These are phyloP conservation scores for Verbascum thapsus DNA, from an alignment of 257 asterid genomes.

Conservation along the genomic window DNA sequence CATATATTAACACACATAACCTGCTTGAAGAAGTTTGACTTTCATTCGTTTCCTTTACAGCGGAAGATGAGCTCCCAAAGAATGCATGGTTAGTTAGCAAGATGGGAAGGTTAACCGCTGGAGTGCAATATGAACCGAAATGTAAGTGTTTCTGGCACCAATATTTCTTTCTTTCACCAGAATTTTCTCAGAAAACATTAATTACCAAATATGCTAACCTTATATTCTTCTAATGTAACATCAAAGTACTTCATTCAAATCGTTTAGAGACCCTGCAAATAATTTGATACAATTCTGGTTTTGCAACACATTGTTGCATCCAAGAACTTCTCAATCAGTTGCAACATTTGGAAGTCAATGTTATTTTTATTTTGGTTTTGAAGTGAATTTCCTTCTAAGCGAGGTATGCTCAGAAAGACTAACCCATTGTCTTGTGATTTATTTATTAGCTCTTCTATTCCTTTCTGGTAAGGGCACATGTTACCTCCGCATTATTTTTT, in stretches of 20 bases:
- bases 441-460: not conserved
- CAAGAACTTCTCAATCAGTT: not conserved
- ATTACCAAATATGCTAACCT: constrained; percentile 4
- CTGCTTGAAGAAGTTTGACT: constrained; percentile 19
- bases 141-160: constrained; percentile 48
- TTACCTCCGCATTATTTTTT: constrained; percentile 1
- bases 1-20: constrained; percentile 13
- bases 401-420: not conserved
- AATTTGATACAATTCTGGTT: not conserved
- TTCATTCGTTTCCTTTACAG: constrained; percentile 39
- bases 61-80: constrained; percentile 70
- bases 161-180: constrained; percentile 18
- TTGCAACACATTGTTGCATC: constrained; percentile 5
- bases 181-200: not conserved
- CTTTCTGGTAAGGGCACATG: not conserved
- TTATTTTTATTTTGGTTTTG: not conserved
- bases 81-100: constrained; percentile 91
- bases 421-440: not conserved
- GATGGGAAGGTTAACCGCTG: constrained; percentile 87
- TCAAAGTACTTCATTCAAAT: not conserved
- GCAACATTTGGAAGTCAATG: not conserved
- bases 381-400: constrained; percentile 3
- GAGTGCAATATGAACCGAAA: constrained; percentile 85
- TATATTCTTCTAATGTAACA: constrained; percentile 13
- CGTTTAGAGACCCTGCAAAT: not conserved